These are phyloP conservation scores for Apiospora saccharicola DNA, from an alignment of 2,329 filamentous ascomycete genomes.

Conservation along the genomic window DNA sequence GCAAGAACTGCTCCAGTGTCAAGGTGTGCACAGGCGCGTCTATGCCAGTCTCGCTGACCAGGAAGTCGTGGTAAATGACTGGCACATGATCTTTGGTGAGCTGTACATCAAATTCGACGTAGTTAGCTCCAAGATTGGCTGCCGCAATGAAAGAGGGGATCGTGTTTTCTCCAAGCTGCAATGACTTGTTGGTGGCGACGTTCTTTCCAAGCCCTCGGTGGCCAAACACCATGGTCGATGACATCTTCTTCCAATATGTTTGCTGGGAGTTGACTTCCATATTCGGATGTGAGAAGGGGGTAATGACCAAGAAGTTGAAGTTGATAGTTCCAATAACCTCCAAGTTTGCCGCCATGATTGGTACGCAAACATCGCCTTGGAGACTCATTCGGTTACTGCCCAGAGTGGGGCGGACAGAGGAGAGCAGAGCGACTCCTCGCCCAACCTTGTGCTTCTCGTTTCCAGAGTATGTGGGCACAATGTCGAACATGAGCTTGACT, in stretches of 20 bases:
- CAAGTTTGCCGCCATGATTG: slow-evolving; percentile 83
- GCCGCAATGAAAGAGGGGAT: slow-evolving; percentile 95
- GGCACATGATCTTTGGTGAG: slow-evolving; percentile 98
- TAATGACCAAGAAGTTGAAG: slow-evolving; percentile 96
- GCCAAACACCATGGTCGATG: slow-evolving; percentile 82
- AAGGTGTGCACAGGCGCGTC: slow-evolving; percentile 96
- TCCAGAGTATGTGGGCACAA: slow-evolving; percentile 94
- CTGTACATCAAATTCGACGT: slow-evolving; percentile 86
- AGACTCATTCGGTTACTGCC: slow-evolving; percentile 89
- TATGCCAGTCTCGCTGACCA: slow-evolving; percentile 96
- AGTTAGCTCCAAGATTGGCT: slow-evolving; percentile 85
- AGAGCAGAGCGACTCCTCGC: slow-evolving; percentile 86
- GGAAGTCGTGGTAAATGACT: slow-evolving; percentile 97
- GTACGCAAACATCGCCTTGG: slow-evolving; percentile 90
- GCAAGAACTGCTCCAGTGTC: slow-evolving; percentile 93
- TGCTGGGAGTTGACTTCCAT: slow-evolving; percentile 91
- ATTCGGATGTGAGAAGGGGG: slow-evolving; percentile 90
- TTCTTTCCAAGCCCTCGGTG: slow-evolving; percentile 90
- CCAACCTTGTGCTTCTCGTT: slow-evolving; percentile 89
- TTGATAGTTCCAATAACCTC: slow-evolving; percentile 95
- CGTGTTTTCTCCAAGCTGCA: slow-evolving; percentile 97
- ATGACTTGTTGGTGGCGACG: slow-evolving; percentile 78
- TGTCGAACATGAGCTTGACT: slow-evolving; percentile 91
- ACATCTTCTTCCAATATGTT: slow-evolving; percentile 95
- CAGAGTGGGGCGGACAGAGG: slow-evolving; percentile 81